These are phyloP conservation scores for Tripterygium wilfordii DNA, from an alignment of 177 flowering plant genomes.

Conservation along the genomic window DNA sequence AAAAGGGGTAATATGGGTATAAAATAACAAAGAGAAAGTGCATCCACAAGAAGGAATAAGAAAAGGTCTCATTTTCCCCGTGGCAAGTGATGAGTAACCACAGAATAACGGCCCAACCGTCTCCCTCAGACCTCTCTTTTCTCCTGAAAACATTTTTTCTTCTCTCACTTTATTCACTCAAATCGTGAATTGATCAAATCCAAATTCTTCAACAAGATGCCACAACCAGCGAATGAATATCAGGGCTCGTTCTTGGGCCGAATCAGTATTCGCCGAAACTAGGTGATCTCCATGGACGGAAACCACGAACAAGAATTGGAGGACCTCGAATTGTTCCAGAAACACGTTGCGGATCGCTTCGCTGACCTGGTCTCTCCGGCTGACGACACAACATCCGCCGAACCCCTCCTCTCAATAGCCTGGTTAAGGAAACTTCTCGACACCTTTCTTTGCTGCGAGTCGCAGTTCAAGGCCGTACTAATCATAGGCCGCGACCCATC, in stretches of 20 bases:
- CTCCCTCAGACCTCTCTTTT: too few relatives aligned
- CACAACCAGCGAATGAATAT: conserved; percentile 50
- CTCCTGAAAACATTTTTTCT: too few relatives aligned
- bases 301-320: conserved; percentile 54
- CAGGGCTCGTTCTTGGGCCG: conserved; percentile 54
- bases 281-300: conserved; percentile 46
- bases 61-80: conserved; percentile 26
- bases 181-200: too few relatives aligned
- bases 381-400: conserved; percentile 10
- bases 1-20: too few relatives aligned
- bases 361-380: conserved; percentile 33
- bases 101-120: too few relatives aligned
- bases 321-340: conserved; percentile 69
- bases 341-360: conserved; percentile 59
- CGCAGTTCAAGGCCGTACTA: conserved; percentile 68
- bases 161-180: too few relatives aligned
- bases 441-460: conserved; percentile 61
- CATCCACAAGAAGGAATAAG: conserved; percentile 15
- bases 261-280: conserved; percentile 75
- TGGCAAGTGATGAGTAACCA: conserved; percentile 2
- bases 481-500: conserved; percentile 54
- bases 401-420: conserved; percentile 49
- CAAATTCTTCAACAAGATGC: neutral
- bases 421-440: conserved; percentile 79
- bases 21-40: conserved; percentile 10